Base-by-base conservation (phyloP, 129 eudicot species). In the Apium graveolens region DNA sequence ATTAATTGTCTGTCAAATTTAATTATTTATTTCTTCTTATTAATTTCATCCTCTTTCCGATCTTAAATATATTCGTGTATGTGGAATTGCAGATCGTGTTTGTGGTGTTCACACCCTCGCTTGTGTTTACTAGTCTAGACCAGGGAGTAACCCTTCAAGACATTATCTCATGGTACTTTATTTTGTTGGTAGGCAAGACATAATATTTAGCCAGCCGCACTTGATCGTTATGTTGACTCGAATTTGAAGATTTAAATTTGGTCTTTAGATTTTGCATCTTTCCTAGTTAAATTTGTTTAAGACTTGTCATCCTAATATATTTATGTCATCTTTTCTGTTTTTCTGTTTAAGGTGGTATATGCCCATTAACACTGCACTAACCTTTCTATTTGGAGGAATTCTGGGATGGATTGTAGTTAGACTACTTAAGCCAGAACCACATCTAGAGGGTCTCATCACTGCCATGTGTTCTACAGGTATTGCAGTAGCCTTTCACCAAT, bases 351-450 rank as follows among this genome's bases (percentile, higher is more conserved):
- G 98, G 98, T 93, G 97, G 97, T 91, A 86, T 76, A 91, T 91
- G 97, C 94, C 92, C 11, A 45, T 89, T 13, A 88, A 92, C 79
- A 82, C 84, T 80, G 94, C 88, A 29, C 37, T 92, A 46, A 89
- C 96, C 34, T 89, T 89, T 83, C 26, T 90, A 49, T 44, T 84
- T 80, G 96, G 97, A 80, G 92, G 96, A 55, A 77, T 79, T 14
- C 66, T 91, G 76, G 97, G 97, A 46, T 91, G 97, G 97, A 69
- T 89, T 75, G 90, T 85, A 60, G 84, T 89, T 34, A 91, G 86
- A 83, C 63, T 91, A 49, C 74, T 91, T 24, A 89, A 84, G 80
- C 91, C 97, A 57, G 53, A 84, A 72, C 97, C 94, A 31, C 85
- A 91, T 74, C 55, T 89, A 49, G 92, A 89, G 57, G 90, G 93